phyloP scores from a whole-genome alignment of 176 grass and related monocot genomes.

The Aegilops umbellulata region DNA sequence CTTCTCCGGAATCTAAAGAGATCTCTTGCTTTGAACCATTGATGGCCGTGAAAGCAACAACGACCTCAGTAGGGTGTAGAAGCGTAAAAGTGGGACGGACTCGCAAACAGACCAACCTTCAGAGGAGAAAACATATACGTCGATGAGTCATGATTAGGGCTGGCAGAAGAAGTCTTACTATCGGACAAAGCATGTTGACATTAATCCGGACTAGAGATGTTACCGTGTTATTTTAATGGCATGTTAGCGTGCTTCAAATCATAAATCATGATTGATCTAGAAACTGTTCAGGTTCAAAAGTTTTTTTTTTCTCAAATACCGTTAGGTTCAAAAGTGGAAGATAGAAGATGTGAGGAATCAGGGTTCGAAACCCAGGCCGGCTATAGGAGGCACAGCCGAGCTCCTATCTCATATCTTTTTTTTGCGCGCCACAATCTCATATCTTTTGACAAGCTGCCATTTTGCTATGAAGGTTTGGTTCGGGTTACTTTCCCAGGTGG shows the following conservation, averaged over 20 bases:
- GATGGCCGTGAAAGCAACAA: constrained; percentile 63
- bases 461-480: too few relatives aligned
- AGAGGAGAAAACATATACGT: constrained; percentile 18
- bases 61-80: constrained; percentile 76
- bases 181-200: neutral
- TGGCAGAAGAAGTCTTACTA: neutral
- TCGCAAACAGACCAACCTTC: constrained; percentile 86
- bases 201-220: neutral
- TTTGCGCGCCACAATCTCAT: too few relatives aligned
- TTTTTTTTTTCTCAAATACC: too few relatives aligned
- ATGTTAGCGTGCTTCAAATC: neutral
- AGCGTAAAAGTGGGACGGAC: constrained; percentile 85
- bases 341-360: too few relatives aligned
- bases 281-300: neutral
- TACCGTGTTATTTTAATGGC: too few relatives aligned
- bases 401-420: too few relatives aligned
- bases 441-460: too few relatives aligned
- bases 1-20: constrained; percentile 45
- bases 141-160: neutral
- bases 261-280: neutral
- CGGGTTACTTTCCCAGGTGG: too few relatives aligned
- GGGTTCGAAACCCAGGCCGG: too few relatives aligned
- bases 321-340: too few relatives aligned
- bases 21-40: constrained; percentile 70
- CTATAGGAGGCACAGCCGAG: too few relatives aligned